Evolutionary conservation across 768 basidiomycete genomes (phyloP).

Genomic region (Amanita molliuscula): DNA sequence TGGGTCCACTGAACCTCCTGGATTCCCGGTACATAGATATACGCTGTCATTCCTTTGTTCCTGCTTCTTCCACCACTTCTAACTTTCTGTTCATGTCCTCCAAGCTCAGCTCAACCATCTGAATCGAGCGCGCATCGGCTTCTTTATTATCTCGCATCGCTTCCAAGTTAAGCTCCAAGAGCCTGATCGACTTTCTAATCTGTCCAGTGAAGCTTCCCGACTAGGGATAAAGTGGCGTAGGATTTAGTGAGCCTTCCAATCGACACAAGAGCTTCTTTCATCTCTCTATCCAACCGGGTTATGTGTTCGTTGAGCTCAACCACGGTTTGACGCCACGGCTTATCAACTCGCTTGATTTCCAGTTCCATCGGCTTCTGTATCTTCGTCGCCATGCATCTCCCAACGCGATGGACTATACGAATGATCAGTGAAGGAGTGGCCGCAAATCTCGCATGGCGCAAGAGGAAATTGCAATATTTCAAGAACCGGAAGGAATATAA

Average conservation of each 20-base stretch:
- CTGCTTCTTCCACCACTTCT: not conserved
- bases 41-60: not conserved
- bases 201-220: slow-evolving; percentile 1
- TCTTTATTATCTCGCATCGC: not conserved
- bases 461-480: not conserved
- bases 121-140: not conserved
- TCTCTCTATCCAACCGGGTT: not conserved
- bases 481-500: not conserved
- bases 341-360: too few relatives aligned
- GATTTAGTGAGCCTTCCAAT: not conserved
- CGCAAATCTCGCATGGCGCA: not conserved
- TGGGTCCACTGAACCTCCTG: too few relatives aligned
- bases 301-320: too few relatives aligned
- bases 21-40: not conserved
- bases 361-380: slow-evolving; percentile 6
- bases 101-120: not conserved
- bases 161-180: not conserved
- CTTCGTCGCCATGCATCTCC: not conserved
- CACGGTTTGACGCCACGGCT: too few relatives aligned
- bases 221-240: not conserved
- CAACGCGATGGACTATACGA: not conserved
- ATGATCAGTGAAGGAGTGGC: not conserved
- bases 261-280: not conserved
- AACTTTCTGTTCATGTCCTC: slow-evolving; percentile 1
- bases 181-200: not conserved